Evolutionary conservation across 345 rosid species (phyloP), one percentile per base, ranked within the genome.

Genomic region (Physaria fendleri): DNA sequence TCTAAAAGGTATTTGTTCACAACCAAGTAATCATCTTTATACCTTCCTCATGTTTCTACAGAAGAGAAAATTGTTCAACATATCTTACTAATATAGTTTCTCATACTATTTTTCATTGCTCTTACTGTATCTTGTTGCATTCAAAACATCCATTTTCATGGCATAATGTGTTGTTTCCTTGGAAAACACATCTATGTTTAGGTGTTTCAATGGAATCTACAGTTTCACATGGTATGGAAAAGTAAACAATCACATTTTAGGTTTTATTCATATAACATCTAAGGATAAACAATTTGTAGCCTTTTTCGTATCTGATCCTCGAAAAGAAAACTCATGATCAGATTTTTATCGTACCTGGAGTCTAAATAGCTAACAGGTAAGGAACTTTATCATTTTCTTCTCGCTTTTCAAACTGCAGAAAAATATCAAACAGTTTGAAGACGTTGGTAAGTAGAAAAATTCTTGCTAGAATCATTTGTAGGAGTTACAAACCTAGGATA

Each of bases 291-390:
- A 34, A 52, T n/a, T 14, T 5, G 39, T 25, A n/a, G n/a, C 6
- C 2, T 22, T 4, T 22, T 15, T 12, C 10, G 6, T 24, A 12
- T 34, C 37, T 61, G 47, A 17, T 49, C 25, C 5, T 10, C 7
- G 10, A 12, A 23, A 24, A 46, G 25, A 40, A 9, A 8, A 51
- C 20, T 40, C 14, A 11, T 4, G n/a, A 39, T 27, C 12, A 41
- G 34, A 25, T 45, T 58, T 35, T 23, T 43, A 41, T 43, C 71
- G 48, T 51, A 85, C 98, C 98, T 74, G 98, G 96, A 29, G 87
- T 81, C 96, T 96, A 91, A 66, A 88, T 82, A 43, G 98, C 96
- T 42, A 91, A 82, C 55, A 88, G 79, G 69, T 88, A 91, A 29
- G 77, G 79, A 68, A 80, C 54, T 14, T 74, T 83, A 64, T 91